phyloP scores from a whole-genome alignment of 805 yeast genomes.

The Candida manassasensis region DNA sequence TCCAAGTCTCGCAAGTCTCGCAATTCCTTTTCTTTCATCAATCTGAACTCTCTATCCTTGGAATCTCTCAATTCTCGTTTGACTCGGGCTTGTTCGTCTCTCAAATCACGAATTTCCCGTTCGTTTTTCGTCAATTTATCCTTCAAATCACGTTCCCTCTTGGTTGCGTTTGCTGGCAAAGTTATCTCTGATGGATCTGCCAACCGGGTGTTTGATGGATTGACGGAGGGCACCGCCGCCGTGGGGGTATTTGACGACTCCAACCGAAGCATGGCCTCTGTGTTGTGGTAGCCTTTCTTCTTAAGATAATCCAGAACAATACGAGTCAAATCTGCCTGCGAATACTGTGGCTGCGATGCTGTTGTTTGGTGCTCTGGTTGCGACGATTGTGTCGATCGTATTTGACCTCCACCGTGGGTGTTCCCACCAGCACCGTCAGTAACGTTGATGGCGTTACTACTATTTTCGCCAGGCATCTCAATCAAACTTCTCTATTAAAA shows the following conservation, averaged over 20 bases:
- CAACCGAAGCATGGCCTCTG: constrained; percentile 89
- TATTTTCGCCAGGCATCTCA: constrained; percentile 5
- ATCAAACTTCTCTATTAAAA: no score
- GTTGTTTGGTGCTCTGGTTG: constrained; percentile 11
- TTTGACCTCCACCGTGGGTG: no score
- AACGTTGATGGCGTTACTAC: background rate
- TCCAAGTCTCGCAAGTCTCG: constrained; percentile 37
- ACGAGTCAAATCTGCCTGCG: constrained; percentile 85
- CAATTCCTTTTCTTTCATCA: constrained; percentile 37
- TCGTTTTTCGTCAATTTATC: constrained; percentile 25
- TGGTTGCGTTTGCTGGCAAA: constrained; percentile 5
- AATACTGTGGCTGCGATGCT: constrained; percentile 43
- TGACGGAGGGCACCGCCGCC: constrained; percentile 46
- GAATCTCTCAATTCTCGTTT: constrained; percentile 37
- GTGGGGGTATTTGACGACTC: constrained; percentile 67
- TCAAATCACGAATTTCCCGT: constrained; percentile 31
- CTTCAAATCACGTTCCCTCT: constrained; percentile 23
- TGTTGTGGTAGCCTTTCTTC: constrained; percentile 89
- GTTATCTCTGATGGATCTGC: constrained; percentile 31
- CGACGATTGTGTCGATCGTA: constrained; percentile 3
- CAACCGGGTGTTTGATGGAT: constrained; percentile 37
- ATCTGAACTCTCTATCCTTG: constrained; percentile 33
- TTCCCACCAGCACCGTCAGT: background rate
- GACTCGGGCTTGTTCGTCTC: constrained; percentile 28
- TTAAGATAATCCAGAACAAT: constrained; percentile 89